These are phyloP conservation scores for Kingdonia uniflora DNA, from an alignment of 164 flowering plant genomes.

Conservation along the genomic window DNA sequence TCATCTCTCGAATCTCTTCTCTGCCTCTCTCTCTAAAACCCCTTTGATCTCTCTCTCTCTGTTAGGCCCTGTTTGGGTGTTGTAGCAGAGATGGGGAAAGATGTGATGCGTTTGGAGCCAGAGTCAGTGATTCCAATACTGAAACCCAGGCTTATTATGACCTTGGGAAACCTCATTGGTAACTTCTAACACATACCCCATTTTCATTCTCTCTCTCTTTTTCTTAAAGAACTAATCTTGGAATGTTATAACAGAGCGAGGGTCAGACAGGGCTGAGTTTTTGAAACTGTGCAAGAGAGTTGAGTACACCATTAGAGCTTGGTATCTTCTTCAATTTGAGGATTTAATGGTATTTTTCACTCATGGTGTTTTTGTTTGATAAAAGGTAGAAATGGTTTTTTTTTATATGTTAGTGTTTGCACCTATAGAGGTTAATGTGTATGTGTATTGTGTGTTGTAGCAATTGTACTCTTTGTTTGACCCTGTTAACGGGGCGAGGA, in stretches of 20 bases:
- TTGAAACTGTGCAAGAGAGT: conserved; percentile 83
- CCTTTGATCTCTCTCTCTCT: too few species aligned
- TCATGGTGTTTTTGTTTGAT: background rate
- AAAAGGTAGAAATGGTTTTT: background rate
- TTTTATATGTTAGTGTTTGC: background rate
- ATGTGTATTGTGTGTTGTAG: conserved; percentile 30
- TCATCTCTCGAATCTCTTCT: too few species aligned
- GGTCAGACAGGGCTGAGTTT: conserved; percentile 72
- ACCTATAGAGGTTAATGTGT: background rate
- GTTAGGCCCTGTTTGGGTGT: too few species aligned
- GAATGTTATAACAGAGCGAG: conserved; percentile 42
- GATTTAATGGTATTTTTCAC: conserved; percentile 66
- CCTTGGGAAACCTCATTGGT: conserved; percentile 83
- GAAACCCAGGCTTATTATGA: conserved; percentile 67
- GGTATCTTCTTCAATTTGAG: conserved; percentile 94
- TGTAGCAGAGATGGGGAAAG: conserved; percentile 36
- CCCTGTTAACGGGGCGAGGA: conserved; percentile 65
- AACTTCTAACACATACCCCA: background rate
- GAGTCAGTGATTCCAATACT: conserved; percentile 70
- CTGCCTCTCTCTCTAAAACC: too few species aligned
- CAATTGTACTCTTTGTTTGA: conserved; percentile 88
- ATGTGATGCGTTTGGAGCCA: conserved; percentile 55
- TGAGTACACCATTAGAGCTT: conserved; percentile 87
- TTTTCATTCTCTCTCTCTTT: background rate
- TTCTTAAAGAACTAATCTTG: too few species aligned